phyloP scores from a whole-genome alignment of 2,329 filamentous ascomycete species.

The Ilyonectria sp. region DNA sequence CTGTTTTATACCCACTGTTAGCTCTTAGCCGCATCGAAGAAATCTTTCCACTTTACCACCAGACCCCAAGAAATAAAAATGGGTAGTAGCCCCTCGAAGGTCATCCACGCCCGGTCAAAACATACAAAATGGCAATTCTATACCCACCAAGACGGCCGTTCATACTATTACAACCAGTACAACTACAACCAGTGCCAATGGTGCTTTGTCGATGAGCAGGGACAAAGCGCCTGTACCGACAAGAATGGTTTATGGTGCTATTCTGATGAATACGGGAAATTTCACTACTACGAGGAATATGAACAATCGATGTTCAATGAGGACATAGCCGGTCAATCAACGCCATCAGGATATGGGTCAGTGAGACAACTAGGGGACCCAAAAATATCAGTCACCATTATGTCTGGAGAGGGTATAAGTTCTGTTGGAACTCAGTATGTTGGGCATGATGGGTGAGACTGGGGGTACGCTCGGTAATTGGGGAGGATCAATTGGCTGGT shows the following conservation, averaged over 20 bases:
- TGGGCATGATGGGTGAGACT: too few relatives aligned
- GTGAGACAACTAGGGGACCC: background rate
- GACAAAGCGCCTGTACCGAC: background rate
- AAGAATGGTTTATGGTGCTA: background rate
- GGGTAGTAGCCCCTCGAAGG: background rate
- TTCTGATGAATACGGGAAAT: background rate
- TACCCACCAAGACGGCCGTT: background rate
- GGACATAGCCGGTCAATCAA: background rate
- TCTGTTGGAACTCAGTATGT: too few relatives aligned
- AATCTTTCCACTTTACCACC: background rate
- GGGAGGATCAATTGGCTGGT: too few relatives aligned
- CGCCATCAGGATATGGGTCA: background rate
- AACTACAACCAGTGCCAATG: background rate
- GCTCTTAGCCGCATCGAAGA: background rate
- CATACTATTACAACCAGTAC: background rate
- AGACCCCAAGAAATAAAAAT: background rate
- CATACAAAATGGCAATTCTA: background rate
- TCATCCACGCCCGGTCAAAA: background rate
- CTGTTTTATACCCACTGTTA: background rate
- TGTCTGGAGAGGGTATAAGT: background rate
- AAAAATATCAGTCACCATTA: background rate
- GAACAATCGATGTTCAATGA: background rate
- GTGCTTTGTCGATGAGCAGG: background rate
- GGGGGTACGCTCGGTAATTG: too few relatives aligned
- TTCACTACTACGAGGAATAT: background rate